These are phyloP conservation scores for Cladosporium sp. DNA, from an alignment of 2,329 filamentous ascomycete genomes.

Conservation along the genomic window DNA sequence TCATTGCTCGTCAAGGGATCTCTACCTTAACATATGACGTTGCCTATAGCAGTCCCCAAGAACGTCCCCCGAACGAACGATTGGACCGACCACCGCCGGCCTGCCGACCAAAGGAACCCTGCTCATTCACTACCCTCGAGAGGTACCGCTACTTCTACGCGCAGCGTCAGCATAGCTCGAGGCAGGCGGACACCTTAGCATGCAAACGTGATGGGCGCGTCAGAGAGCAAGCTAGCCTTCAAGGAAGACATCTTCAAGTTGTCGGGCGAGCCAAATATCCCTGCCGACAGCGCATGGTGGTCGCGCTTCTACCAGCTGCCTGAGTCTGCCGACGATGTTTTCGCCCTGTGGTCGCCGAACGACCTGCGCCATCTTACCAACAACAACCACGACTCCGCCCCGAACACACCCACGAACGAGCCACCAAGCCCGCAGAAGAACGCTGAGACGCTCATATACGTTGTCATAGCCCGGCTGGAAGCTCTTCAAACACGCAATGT, in stretches of 20 bases:
- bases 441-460: slow-evolving; percentile 36
- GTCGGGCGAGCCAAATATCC: slow-evolving; percentile 85
- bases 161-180: neutral
- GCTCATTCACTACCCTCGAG: neutral
- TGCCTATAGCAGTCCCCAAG: neutral
- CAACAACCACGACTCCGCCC: slow-evolving; percentile 22
- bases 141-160: neutral
- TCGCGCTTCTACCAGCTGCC: slow-evolving; percentile 97
- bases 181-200: neutral
- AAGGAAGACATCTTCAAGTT: slow-evolving; percentile 97
- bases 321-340: slow-evolving; percentile 92
- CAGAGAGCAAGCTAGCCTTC: slow-evolving; percentile 98
- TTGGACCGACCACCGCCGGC: neutral
- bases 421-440: slow-evolving; percentile 44
- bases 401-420: slow-evolving; percentile 59
- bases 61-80: neutral
- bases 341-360: slow-evolving; percentile 85
- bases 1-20: slow-evolving; percentile 9
- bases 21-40: slow-evolving; percentile 16
- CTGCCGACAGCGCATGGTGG: slow-evolving; percentile 90
- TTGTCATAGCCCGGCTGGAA: slow-evolving; percentile 30
- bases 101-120: neutral
- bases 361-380: slow-evolving; percentile 39
- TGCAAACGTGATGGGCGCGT: slow-evolving; percentile 74
- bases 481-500: slow-evolving; percentile 25